Conservation (phyloP, 176 grass and related monocot species). For the Hordeum marinum region DNA sequence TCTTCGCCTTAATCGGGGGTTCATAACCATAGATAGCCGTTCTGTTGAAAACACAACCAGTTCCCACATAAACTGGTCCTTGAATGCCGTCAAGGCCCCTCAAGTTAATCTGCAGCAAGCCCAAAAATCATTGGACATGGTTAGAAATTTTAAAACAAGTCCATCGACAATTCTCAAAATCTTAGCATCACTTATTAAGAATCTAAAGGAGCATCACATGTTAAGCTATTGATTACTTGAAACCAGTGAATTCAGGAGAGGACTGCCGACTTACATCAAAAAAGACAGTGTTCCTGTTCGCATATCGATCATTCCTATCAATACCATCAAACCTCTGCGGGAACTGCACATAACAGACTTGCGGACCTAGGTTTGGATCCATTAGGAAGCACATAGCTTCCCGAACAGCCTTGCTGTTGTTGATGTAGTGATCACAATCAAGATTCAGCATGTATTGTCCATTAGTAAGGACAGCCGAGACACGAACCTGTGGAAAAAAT, state of each 20-base stretch:
- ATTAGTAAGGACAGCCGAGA: slow-evolving; percentile 98
- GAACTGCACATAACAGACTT: slow-evolving; percentile 97
- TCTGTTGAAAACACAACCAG: slow-evolving; percentile 99
- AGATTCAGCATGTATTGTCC: slow-evolving; percentile 99
- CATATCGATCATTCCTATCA: slow-evolving; percentile 97
- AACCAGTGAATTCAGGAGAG: neutral
- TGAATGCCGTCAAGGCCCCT: slow-evolving; percentile 99
- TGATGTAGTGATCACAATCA: slow-evolving; percentile 99
- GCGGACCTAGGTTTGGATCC: slow-evolving; percentile 97
- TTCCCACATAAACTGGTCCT: slow-evolving; percentile 99
- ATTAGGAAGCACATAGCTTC: slow-evolving; percentile 99
- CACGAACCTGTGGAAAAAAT: slow-evolving; percentile 67
- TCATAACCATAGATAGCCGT: slow-evolving; percentile 99
- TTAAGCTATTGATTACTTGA: slow-evolving; percentile 8
- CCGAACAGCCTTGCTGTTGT: slow-evolving; percentile 96
- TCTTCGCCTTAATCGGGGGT: slow-evolving; percentile 87
- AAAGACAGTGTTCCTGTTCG: slow-evolving; percentile 98
- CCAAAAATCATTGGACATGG: neutral
- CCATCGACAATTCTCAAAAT: neutral
- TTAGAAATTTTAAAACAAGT: slow-evolving; percentile 2
- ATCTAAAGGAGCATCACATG: neutral
- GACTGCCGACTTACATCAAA: slow-evolving; percentile 78
- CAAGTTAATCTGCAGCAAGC: slow-evolving; percentile 86
- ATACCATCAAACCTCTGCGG: slow-evolving; percentile 98
- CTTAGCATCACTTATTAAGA: neutral